A percentile compares a stretch with the other conserved stretches of the same genome.
Conservation (phyloP, 78 protist genomes). For the Dictyostelium brefeldianum region DNA sequence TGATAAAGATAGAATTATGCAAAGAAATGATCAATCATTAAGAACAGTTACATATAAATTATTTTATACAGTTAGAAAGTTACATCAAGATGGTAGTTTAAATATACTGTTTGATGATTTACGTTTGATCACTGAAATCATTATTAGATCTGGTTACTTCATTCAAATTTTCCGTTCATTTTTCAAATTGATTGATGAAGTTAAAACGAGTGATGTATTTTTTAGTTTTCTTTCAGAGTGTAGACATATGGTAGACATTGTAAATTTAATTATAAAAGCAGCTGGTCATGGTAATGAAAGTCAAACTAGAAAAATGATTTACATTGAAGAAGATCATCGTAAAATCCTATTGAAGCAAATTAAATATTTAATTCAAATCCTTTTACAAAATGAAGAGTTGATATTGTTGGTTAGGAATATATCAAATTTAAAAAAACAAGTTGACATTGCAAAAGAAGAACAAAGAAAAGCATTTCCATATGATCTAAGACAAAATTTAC, state of each 20-base stretch:
- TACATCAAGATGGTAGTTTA: slow-evolving; percentile 43
- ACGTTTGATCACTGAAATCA: slow-evolving; percentile 32
- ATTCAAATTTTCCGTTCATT: slow-evolving; percentile 32
- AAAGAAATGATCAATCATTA: slow-evolving; percentile 53
- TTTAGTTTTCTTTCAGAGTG: slow-evolving; percentile 41
- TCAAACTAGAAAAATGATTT: slow-evolving; percentile 59
- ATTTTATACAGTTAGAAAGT: not conserved
- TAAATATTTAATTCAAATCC: slow-evolving; percentile 48
- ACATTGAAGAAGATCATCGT: slow-evolving; percentile 60
- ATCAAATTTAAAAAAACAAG: slow-evolving; percentile 46
- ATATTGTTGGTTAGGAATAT: slow-evolving; percentile 41
- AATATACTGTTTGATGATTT: slow-evolving; percentile 23
- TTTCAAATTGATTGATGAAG: slow-evolving; percentile 8
- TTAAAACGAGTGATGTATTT: slow-evolving; percentile 35
- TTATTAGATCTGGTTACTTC: slow-evolving; percentile 56
- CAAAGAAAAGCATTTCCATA: slow-evolving; percentile 48
- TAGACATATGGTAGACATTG: slow-evolving; percentile 38
- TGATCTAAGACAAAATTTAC: not conserved
- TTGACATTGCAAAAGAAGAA: slow-evolving; percentile 68
- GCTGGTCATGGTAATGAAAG: slow-evolving; percentile 33
- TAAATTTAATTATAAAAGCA: slow-evolving; percentile 24
- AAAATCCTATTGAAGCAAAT: slow-evolving; percentile 22
- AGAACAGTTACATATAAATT: not conserved
- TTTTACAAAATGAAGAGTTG: slow-evolving; percentile 43
- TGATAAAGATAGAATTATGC: slow-evolving; percentile 33